A percentile compares a stretch with the other conserved stretches of the same genome.
Evolutionary conservation across 2,329 filamentous ascomycete species (phyloP).

Genomic region (Monascus ruber): DNA sequence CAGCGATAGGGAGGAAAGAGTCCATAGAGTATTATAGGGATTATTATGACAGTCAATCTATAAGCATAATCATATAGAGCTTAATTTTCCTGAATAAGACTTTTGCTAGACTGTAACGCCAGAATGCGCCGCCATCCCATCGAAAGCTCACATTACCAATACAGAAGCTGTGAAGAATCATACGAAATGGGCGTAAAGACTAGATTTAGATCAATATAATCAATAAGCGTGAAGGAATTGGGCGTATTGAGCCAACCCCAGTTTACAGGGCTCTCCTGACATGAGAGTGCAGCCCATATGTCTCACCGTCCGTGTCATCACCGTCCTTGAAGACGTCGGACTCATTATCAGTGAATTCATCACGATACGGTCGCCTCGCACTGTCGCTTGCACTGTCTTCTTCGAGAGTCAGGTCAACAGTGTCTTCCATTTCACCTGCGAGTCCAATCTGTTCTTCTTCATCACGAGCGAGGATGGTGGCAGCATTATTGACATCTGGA

Average conservation of each 20-base stretch:
- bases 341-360: constrained; percentile 44
- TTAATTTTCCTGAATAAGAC: too few relatives aligned
- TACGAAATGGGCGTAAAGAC: not conserved
- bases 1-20: too few relatives aligned
- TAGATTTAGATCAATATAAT: not conserved
- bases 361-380: constrained; percentile 36
- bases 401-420: constrained; percentile 32
- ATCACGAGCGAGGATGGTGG: constrained; percentile 28
- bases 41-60: too few relatives aligned
- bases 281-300: constrained; percentile 31
- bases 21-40: too few relatives aligned
- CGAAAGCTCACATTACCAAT: too few relatives aligned
- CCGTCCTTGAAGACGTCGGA: constrained; percentile 37
- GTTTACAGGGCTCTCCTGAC: constrained; percentile 6
- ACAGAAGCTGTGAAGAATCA: not conserved
- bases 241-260: too few relatives aligned
- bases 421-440: constrained; percentile 27
- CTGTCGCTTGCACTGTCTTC: constrained; percentile 31
- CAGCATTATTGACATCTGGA: constrained; percentile 28
- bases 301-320: constrained; percentile 27
- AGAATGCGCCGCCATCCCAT: too few relatives aligned
- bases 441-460: constrained; percentile 35
- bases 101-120: too few relatives aligned
- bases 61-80: too few relatives aligned
- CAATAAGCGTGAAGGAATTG: too few relatives aligned